Conservation (phyloP, 495 filamentous ascomycete species). For the Trypethelium eluteriae region DNA sequence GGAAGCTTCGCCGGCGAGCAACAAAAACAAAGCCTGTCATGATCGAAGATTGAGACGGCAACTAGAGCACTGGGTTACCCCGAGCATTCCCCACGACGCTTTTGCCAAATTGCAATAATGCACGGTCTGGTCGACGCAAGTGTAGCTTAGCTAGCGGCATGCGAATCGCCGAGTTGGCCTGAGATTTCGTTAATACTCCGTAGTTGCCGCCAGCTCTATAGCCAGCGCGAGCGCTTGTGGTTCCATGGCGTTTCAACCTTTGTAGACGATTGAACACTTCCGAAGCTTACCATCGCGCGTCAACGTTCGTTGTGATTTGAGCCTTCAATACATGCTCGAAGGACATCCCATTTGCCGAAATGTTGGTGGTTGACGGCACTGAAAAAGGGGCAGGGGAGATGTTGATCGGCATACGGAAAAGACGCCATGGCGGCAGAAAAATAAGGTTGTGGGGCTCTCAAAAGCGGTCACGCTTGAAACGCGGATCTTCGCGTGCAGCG, state of each 20-base stretch:
- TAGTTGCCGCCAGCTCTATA: too few species aligned
- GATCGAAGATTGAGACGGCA: background rate
- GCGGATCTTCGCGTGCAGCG: conserved; percentile 9
- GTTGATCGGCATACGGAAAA: background rate
- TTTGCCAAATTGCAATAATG: too few species aligned
- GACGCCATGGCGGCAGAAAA: background rate
- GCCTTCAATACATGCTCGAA: background rate
- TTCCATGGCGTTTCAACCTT: too few species aligned
- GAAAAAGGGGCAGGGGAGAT: background rate
- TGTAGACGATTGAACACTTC: too few species aligned
- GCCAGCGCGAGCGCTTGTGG: too few species aligned
- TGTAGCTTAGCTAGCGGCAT: too few species aligned
- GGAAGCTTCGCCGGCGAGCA: background rate
- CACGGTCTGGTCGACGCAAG: too few species aligned
- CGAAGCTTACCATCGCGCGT: background rate
- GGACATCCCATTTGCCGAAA: background rate
- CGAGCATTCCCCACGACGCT: too few species aligned
- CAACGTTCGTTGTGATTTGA: background rate
- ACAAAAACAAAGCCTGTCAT: background rate
- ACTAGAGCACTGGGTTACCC: too few species aligned
- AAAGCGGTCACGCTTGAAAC: background rate
- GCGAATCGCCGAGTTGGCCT: too few species aligned
- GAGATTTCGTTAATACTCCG: too few species aligned
- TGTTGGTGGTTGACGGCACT: background rate
- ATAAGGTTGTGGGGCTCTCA: conserved; percentile 4